Percentiles rank a stretch among this genome's conserved stretches.
phyloP scores from a whole-genome alignment of 2,329 filamentous ascomycete species.

The Epichloe coenophiala region DNA sequence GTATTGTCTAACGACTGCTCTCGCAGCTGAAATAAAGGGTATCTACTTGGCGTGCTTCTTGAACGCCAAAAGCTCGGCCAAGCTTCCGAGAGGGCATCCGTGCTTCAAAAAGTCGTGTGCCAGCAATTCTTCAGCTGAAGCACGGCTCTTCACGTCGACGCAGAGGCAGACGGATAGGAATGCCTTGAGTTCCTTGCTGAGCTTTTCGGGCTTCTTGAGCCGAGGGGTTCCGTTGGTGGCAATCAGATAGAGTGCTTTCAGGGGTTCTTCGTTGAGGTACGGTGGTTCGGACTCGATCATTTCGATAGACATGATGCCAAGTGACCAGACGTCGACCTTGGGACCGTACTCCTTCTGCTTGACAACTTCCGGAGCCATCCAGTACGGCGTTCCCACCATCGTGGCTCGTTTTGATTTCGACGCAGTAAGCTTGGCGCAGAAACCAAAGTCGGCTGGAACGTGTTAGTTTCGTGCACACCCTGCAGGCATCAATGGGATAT shows the following conservation, averaged over 20 bases:
- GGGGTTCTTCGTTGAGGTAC: constrained; percentile 92
- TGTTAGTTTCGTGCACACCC: constrained; percentile 17
- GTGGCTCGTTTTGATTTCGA: constrained; percentile 94
- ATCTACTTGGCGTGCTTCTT: constrained; percentile 56
- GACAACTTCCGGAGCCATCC: constrained; percentile 99
- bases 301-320: constrained; percentile 99
- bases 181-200: constrained; percentile 94
- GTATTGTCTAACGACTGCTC: neutral
- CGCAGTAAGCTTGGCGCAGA: constrained; percentile 96
- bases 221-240: constrained; percentile 94
- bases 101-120: constrained; percentile 90
- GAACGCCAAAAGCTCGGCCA: constrained; percentile 80
- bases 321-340: constrained; percentile 97
- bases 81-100: constrained; percentile 68
- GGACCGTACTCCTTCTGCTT: constrained; percentile 98
- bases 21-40: neutral
- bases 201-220: constrained; percentile 95
- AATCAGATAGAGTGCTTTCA: constrained; percentile 95
- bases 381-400: constrained; percentile 98
- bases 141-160: constrained; percentile 89
- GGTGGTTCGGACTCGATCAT: constrained; percentile 99
- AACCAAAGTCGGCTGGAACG: constrained; percentile 83
- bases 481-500: neutral
- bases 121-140: constrained; percentile 79
- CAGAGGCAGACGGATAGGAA: constrained; percentile 95